Evolutionary conservation across 257 asterid genomes (phyloP).

Genomic region (Primulina huaijiensis): DNA sequence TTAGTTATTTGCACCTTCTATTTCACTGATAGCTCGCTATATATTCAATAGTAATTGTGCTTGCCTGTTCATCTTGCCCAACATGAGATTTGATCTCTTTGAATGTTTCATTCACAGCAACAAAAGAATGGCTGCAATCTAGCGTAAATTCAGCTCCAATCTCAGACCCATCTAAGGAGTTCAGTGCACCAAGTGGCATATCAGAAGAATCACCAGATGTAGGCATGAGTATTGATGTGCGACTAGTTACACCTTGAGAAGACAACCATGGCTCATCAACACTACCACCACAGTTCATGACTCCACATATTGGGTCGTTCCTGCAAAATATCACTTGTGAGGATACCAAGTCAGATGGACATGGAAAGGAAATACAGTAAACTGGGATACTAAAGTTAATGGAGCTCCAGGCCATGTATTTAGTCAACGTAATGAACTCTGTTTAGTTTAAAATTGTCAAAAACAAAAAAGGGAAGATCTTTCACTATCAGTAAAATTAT

Average conservation of each 20-base stretch:
- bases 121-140: not conserved
- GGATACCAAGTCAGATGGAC: not conserved
- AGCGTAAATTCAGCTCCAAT: not conserved
- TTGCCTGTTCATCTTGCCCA: slow-evolving; percentile 53
- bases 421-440: too few species aligned
- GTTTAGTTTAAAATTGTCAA: too few species aligned
- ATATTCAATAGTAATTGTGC: slow-evolving; percentile 40
- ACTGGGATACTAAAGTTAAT: not conserved
- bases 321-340: not conserved
- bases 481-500: too few species aligned
- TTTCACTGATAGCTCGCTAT: slow-evolving; percentile 41
- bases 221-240: too few species aligned
- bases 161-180: not conserved
- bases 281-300: not conserved
- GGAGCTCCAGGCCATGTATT: not conserved
- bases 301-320: not conserved
- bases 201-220: not conserved
- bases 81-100: slow-evolving; percentile 38
- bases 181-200: not conserved
- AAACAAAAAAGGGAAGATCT: not conserved
- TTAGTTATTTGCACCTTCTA: slow-evolving; percentile 49
- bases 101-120: slow-evolving; percentile 18
- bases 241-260: too few species aligned
- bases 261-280: too few species aligned
- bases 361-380: not conserved